These are phyloP conservation scores for Malassezia japonica DNA, from an alignment of 1,284 basidiomycete genomes.

Conservation along the genomic window DNA sequence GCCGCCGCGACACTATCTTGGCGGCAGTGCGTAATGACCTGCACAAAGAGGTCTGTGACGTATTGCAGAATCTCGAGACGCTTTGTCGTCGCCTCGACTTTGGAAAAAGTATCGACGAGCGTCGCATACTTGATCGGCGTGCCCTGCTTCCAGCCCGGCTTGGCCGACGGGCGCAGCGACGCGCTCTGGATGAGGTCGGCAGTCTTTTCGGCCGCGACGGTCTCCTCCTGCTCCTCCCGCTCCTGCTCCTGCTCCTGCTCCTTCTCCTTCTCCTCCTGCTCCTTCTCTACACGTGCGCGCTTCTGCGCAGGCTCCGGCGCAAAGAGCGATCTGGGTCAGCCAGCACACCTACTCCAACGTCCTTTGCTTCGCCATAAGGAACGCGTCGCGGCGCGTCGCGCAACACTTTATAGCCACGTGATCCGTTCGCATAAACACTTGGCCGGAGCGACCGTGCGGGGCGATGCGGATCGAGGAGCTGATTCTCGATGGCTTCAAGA, in stretches of 20 bases:
- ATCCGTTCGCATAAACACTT: conserved; percentile 2
- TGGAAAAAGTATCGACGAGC: conserved; percentile 72
- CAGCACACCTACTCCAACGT: conserved; percentile 10
- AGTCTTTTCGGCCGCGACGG: not conserved
- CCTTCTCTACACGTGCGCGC: not conserved
- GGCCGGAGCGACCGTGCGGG: not conserved
- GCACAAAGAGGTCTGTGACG: conserved; percentile 74
- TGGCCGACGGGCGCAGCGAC: not conserved
- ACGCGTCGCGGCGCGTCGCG: not conserved
- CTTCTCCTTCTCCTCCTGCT: not conserved
- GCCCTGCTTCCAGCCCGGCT: not conserved
- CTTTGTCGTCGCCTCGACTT: conserved; percentile 92
- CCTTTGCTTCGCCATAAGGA: conserved; percentile 2
- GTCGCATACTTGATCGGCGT: conserved; percentile 71
- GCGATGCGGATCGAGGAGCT: conserved; percentile 50
- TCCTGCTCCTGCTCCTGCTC: not conserved
- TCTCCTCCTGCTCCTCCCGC: not conserved
- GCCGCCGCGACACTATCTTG: conserved; percentile 22
- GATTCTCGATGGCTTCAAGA: conserved; percentile 53
- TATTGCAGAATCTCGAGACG: conserved; percentile 83
- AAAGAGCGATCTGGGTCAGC: conserved; percentile 6
- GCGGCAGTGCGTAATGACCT: conserved; percentile 73
- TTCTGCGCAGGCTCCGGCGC: not conserved
- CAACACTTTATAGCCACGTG: conserved; percentile 1
- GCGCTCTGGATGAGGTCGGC: not conserved